Evolutionary conservation across 306 rosid species (phyloP).

Genomic region (Cicer judaicum): DNA sequence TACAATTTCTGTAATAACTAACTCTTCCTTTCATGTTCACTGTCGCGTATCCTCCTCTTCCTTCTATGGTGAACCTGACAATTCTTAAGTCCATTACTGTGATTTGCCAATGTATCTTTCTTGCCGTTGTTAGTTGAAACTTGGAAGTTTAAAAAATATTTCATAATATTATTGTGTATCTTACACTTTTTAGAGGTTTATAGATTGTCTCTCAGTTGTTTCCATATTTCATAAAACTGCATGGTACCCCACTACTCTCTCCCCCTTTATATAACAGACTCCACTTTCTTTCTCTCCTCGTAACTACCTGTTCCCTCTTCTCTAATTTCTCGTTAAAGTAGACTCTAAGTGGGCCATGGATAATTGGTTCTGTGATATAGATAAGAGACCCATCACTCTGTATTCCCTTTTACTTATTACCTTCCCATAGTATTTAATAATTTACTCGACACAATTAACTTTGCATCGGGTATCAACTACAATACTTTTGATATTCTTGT

Average conservation of each 20-base stretch:
- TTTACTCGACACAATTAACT: neutral
- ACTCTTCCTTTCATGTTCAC: neutral
- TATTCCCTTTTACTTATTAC: neutral
- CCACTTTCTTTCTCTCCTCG: too few species aligned
- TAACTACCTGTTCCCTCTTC: too few species aligned
- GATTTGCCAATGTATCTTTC: slow-evolving; percentile 9
- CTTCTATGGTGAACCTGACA: neutral
- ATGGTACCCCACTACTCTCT: too few species aligned
- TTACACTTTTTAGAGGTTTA: slow-evolving; percentile 10
- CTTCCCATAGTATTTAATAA: neutral
- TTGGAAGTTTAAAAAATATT: neutral
- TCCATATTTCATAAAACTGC: slow-evolving; percentile 3
- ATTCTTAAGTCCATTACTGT: neutral
- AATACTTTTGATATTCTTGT: neutral
- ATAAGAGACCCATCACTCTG: neutral
- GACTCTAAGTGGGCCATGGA: too few species aligned
- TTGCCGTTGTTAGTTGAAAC: neutral
- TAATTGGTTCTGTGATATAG: too few species aligned
- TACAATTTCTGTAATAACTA: neutral
- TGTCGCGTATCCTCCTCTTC: neutral
- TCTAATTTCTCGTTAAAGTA: too few species aligned
- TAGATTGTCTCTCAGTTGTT: neutral
- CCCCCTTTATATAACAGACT: too few species aligned
- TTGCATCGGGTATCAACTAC: neutral
- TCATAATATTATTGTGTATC: neutral